A percentile compares a stretch with the other conserved stretches of the same genome.
These are phyloP conservation scores for Xylariaceae sp. DNA, from an alignment of 2,329 filamentous ascomycete species.

Conservation along the genomic window DNA sequence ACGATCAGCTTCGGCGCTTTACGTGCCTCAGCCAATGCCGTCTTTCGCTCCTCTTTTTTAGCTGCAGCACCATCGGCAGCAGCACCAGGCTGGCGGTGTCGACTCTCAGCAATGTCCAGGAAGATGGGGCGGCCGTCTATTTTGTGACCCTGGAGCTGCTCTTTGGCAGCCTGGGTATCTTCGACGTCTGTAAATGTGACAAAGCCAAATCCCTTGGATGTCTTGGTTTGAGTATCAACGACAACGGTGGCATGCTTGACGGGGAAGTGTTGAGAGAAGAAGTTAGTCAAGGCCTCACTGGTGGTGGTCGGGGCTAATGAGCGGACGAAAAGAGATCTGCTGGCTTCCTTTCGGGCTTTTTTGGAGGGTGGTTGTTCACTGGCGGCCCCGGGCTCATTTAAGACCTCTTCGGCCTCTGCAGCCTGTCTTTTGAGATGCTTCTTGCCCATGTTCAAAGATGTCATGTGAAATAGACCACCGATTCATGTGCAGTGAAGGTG, in stretches of 20 bases:
- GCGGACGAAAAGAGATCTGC: conserved; percentile 82
- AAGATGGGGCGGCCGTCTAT: conserved; percentile 79
- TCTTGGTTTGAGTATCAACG: conserved; percentile 76
- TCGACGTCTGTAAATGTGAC: conserved; percentile 94
- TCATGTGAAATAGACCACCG: neutral
- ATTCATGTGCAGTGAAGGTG: neutral
- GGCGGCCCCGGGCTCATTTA: conserved; percentile 20
- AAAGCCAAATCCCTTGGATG: conserved; percentile 90
- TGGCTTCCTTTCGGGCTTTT: conserved; percentile 56
- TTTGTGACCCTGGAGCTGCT: conserved; percentile 73
- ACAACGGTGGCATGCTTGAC: conserved; percentile 97
- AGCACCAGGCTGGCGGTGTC: conserved; percentile 54
- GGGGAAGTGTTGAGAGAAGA: conserved; percentile 91
- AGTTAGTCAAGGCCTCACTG: conserved; percentile 75
- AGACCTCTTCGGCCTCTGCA: conserved; percentile 10
- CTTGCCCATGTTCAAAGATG: conserved; percentile 17
- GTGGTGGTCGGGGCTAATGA: conserved; percentile 76
- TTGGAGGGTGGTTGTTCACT: conserved; percentile 43
- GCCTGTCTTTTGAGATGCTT: conserved; percentile 22
- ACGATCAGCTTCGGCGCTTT: conserved; percentile 77
- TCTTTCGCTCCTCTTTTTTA: conserved; percentile 54
- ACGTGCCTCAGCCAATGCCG: conserved; percentile 56
- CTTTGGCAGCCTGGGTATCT: conserved; percentile 76
- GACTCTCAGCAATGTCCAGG: conserved; percentile 82
- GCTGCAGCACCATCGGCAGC: conserved; percentile 44